These are phyloP conservation scores for Paramarasmius palmivorus DNA, from an alignment of 1,284 basidiomycete genomes.

Conservation along the genomic window DNA sequence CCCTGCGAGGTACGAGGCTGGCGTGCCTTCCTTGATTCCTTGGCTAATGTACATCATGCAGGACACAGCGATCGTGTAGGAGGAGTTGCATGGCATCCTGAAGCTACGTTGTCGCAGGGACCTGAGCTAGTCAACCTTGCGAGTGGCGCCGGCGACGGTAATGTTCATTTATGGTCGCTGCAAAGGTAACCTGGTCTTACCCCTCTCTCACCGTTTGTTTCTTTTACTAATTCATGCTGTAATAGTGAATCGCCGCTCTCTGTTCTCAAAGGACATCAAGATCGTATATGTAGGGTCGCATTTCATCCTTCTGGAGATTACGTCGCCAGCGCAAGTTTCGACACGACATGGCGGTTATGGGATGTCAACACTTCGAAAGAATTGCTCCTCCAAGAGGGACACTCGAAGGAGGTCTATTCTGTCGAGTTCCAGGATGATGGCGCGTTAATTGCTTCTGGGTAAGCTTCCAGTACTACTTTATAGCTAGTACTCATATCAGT, in stretches of 20 bases:
- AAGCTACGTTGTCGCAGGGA: conserved; percentile 82
- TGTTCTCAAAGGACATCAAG: conserved; percentile 85
- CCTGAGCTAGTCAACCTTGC: conserved; percentile 80
- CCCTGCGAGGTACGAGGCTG: conserved; percentile 64
- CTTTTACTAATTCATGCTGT: conserved; percentile 8
- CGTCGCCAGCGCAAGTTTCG: conserved; percentile 93
- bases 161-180: conserved; percentile 88
- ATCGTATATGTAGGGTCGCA: conserved; percentile 88
- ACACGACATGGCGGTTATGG: conserved; percentile 99
- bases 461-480: conserved; percentile 25
- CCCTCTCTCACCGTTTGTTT: neutral
- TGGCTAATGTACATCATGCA: conserved; percentile 26
- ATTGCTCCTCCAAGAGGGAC: conserved; percentile 91
- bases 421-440: conserved; percentile 97
- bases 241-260: conserved; percentile 77
- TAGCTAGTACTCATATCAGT: conserved; percentile 8
- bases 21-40: neutral
- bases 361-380: conserved; percentile 84
- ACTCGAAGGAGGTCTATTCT: conserved; percentile 95
- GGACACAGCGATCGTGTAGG: conserved; percentile 92
- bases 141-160: conserved; percentile 88
- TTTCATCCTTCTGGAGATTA: conserved; percentile 96
- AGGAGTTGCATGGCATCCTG: conserved; percentile 97
- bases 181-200: conserved; percentile 54
- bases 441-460: conserved; percentile 91